Conservation (phyloP, 2,329 filamentous ascomycete species). For the Aspergillus sp. region DNA sequence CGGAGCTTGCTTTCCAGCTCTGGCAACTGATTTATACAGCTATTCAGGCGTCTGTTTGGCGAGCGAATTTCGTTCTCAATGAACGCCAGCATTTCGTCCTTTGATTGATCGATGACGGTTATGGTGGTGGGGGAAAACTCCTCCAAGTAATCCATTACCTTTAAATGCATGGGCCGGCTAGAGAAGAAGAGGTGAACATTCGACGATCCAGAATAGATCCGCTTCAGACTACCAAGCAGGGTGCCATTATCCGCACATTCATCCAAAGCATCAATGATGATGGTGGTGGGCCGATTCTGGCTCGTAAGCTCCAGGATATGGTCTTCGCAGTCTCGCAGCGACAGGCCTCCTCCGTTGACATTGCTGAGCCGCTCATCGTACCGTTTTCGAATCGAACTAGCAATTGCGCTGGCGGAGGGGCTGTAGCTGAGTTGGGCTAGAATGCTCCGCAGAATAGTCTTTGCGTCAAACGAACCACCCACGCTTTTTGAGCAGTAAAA, state of each 20-base stretch:
- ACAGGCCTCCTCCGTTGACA: not conserved
- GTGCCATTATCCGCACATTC: not conserved
- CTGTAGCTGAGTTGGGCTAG: not conserved
- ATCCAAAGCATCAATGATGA: not conserved
- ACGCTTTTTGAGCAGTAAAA: not conserved
- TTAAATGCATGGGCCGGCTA: not conserved
- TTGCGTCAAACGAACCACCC: not conserved
- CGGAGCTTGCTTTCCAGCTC: no score
- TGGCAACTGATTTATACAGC: no score
- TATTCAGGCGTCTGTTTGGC: no score
- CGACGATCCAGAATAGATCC: not conserved
- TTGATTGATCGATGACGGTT: no score
- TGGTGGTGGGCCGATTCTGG: not conserved
- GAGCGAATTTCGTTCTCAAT: no score
- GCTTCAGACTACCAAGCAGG: not conserved
- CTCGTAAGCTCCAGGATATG: not conserved
- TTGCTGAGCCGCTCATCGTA: not conserved
- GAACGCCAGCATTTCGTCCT: no score
- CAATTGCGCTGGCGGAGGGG: not conserved
- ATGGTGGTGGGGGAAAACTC: no score
- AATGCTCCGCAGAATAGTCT: not conserved
- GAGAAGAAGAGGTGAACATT: not conserved
- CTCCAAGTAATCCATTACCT: no score
- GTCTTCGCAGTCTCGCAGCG: not conserved
- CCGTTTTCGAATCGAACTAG: not conserved